These are phyloP conservation scores for Escovopsis sp. DNA, from an alignment of 2,329 filamentous ascomycete species.

Conservation along the genomic window DNA sequence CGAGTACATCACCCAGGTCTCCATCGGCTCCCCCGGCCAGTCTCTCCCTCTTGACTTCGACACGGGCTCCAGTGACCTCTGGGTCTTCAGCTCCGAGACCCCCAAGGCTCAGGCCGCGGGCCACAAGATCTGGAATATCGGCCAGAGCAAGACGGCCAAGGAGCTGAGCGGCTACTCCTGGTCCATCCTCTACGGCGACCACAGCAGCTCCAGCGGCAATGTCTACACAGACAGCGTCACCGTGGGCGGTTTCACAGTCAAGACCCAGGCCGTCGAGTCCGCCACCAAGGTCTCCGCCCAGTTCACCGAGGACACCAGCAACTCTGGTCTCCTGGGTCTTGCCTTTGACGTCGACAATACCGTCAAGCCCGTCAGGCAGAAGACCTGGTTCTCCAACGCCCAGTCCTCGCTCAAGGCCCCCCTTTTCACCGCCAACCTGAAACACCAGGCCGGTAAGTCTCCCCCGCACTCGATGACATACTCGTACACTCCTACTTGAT, in stretches of 20 bases:
- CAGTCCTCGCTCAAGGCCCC: constrained; percentile 6
- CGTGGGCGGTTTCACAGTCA: constrained; percentile 26
- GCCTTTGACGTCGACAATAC: constrained; percentile 29
- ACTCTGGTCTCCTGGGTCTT: constrained; percentile 28
- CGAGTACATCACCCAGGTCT: constrained; percentile 8
- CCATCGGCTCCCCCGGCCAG: constrained; percentile 10
- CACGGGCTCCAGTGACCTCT: constrained; percentile 15
- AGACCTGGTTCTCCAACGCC: constrained; percentile 28
- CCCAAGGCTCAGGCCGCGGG: constrained; percentile 19
- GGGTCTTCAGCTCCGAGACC: constrained; percentile 29
- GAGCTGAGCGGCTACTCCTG: constrained; percentile 23
- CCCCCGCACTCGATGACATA: constrained; percentile 6
- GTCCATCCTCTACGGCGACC: constrained; percentile 30
- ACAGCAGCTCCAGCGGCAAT: constrained; percentile 25
- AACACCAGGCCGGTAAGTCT: constrained; percentile 24
- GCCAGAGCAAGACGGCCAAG: constrained; percentile 22
- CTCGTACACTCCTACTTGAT: neutral
- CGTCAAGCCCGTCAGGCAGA: constrained; percentile 24
- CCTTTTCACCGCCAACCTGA: constrained; percentile 57
- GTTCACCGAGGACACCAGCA: constrained; percentile 28
- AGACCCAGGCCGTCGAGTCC: constrained; percentile 27
- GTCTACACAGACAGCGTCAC: constrained; percentile 29
- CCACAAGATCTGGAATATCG: constrained; percentile 26
- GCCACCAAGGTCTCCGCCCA: constrained; percentile 25
- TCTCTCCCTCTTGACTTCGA: constrained; percentile 10